Base-by-base conservation (phyloP, 2,329 filamentous ascomycete genomes). In the Trichoderma sp. region DNA sequence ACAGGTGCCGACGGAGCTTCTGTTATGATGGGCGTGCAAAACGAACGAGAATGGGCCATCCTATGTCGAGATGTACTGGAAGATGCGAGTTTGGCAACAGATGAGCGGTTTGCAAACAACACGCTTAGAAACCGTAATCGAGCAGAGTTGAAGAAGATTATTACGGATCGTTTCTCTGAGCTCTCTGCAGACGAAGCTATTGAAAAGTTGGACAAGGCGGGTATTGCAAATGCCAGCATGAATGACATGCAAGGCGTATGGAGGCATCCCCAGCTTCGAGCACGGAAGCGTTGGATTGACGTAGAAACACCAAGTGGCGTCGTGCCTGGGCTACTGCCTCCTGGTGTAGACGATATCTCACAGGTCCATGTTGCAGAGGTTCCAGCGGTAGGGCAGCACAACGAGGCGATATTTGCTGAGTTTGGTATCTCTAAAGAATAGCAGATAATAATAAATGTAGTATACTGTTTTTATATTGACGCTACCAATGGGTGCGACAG, bases 21-120 rank as follows among this genome's bases (percentile, higher is more conserved):
- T 0, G 85, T 88, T 16, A 87, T 87, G 84, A 75, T 88, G 4
- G 86, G 85, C 0, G 81, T 88, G 27, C 86, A 88, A 72, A 88
- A 88, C 70, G 86, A 87, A 76, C 78, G 85, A 3, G 86, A 88
- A 72, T 87, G 85, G 85, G 76, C 72, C 1, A 84, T 77, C 6
- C 81, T 88, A 14, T 86, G 84, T 68, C 74, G 75, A 0, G 74
- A 80, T 2, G 84, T 88, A 1, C 76, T 88, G 4, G 78, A 76
- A 0, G 77, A 83, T 56, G 76, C 79, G 0, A 78, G 76, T 0
- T 71, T 87, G 1, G 79, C 81, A 0, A 77, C 77, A 1, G 84
- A 88, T 66, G 70, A 77, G 47, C 79, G 84, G 0, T 88, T 88
- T 71, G 72, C 70, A 21, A 85, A 73, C 70, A 88, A 86, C 70